Conservation (phyloP, 306 rosid species). For the Vigna nakashimae region DNA sequence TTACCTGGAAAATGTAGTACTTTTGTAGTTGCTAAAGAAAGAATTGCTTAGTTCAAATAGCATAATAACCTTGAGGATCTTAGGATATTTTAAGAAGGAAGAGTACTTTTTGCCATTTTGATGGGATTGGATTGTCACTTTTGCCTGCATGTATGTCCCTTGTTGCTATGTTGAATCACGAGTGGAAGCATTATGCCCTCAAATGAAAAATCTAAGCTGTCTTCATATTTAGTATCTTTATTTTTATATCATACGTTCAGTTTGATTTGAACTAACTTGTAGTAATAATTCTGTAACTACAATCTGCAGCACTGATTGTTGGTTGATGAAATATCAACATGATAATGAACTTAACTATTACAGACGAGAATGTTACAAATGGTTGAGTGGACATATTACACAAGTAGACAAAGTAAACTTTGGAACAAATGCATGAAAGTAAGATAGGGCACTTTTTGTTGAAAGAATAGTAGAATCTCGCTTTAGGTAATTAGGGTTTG, state of each 20-base stretch:
- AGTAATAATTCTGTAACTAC: background rate
- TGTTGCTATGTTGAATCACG: conserved; percentile 15
- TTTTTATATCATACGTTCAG: background rate
- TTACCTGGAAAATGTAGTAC: background rate
- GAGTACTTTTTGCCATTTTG: background rate
- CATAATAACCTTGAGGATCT: conserved; percentile 15
- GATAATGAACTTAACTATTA: background rate
- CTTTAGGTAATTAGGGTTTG: too few species aligned
- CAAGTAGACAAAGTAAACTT: background rate
- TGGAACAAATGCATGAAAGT: background rate
- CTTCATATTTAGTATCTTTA: conserved; percentile 14
- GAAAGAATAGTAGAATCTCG: background rate
- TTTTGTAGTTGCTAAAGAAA: background rate
- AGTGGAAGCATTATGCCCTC: background rate
- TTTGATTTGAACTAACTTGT: conserved; percentile 15
- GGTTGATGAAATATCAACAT: background rate
- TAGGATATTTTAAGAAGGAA: conserved; percentile 11
- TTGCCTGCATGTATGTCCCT: conserved; percentile 1
- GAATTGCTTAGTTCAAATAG: conserved; percentile 16
- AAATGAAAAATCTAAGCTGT: conserved; percentile 5
- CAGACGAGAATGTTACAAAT: too few species aligned
- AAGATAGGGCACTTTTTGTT: background rate
- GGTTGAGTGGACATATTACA: too few species aligned
- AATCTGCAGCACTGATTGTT: background rate
- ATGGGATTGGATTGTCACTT: background rate